Evolutionary conservation across 805 yeast genomes (phyloP), one percentile per base, ranked within the genome.

Genomic region (Sugiyamaella mastotermitis): DNA sequence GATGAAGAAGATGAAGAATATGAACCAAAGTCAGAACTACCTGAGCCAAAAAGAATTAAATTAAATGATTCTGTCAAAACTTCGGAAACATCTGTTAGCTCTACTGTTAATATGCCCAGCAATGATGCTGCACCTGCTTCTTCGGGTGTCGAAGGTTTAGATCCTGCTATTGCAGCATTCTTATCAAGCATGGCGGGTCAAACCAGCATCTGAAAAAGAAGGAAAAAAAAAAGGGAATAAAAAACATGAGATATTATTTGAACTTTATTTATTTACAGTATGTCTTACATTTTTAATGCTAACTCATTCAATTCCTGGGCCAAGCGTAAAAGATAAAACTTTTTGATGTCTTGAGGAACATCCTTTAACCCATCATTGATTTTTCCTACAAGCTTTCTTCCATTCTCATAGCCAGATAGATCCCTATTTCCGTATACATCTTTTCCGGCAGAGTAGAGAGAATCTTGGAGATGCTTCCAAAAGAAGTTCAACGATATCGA

Each of bases 1-100:
- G 69, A 64, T 31, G 75, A 78, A 72, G 77, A 72, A 5, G 50
- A 61, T 14, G 77, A 71, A 26, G 65, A 72, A n/a, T 50, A 14
- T 11, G 28, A 38, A 17, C 24, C 33, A 15, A 29, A 19, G 31
- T 14, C 19, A 17, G 23, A 9, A n/a, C n/a, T n/a, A n/a, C n/a
- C 15, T n/a, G 9, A 13, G 30, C 30, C 14, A 27, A 27, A 10
- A 27, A 27, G 18, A 14, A 27, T 11, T 11, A 27, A 27, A 15
- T 10, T 13, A n/a, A n/a, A n/a, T n/a, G n/a, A n/a, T n/a, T n/a
- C n/a, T n/a, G n/a, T n/a, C n/a, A n/a, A n/a, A n/a, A n/a, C n/a
- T n/a, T n/a, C n/a, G n/a, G n/a, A n/a, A n/a, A n/a, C n/a, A n/a
- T n/a, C n/a, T n/a, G n/a, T n/a, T n/a, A n/a, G n/a, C n/a, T n/a